phyloP scores from a whole-genome alignment of 192 early-diverging fungal genomes.

The Pilaira anomala region DNA sequence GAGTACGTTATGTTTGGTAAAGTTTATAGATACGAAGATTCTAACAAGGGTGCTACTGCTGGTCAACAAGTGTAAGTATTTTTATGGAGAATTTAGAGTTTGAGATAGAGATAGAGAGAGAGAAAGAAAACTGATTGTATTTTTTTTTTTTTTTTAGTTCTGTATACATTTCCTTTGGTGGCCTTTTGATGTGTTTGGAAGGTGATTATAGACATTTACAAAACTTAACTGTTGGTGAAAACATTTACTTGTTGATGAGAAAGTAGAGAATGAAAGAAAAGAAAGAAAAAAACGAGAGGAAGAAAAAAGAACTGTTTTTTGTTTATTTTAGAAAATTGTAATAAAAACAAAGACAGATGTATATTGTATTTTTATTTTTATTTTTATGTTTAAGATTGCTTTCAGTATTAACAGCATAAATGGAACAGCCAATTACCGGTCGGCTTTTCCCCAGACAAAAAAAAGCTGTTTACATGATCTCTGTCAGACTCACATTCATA shows the following conservation, averaged over 20 bases:
- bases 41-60: conserved; percentile 55
- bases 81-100: background rate
- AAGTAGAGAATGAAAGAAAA: conserved; percentile 36
- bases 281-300: no score
- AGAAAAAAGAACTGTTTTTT: background rate
- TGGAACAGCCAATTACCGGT: no score
- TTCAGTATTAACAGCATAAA: no score
- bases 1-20: conserved; percentile 99
- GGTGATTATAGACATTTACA: conserved; percentile 82
- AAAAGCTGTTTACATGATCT: no score
- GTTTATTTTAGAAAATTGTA: background rate
- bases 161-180: conserved; percentile 90
- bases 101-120: background rate
- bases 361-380: no score
- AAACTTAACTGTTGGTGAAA: conserved; percentile 82
- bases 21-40: conserved; percentile 93
- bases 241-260: conserved; percentile 88
- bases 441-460: no score
- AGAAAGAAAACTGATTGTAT: background rate
- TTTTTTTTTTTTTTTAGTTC: conserved; percentile 47
- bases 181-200: conserved; percentile 84
- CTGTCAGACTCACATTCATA: no score
- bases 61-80: conserved; percentile 61
- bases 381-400: no score
- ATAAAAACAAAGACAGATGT: background rate